A percentile compares a stretch with the other conserved stretches of the same genome.
Evolutionary conservation across 208 protist species (phyloP).

Genomic region (Leishmania tarentolae): DNA sequence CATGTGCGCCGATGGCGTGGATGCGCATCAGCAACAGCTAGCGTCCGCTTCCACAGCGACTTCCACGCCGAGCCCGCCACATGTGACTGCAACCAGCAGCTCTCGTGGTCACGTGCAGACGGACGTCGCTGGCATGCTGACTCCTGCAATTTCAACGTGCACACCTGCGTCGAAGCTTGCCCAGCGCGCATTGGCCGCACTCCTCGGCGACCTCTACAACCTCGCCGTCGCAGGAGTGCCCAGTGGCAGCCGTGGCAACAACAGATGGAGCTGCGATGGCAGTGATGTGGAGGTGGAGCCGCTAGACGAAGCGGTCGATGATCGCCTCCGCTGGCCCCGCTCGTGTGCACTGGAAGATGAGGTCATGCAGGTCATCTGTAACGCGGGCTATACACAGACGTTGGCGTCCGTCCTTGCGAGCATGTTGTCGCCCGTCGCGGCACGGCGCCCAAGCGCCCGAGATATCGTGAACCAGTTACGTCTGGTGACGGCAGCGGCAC

Average conservation of each 20-base stretch:
- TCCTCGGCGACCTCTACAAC: slow-evolving; percentile 28
- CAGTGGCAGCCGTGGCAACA: neutral
- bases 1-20: slow-evolving; percentile 19
- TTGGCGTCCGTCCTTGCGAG: slow-evolving; percentile 20
- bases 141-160: neutral
- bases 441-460: slow-evolving; percentile 27
- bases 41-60: neutral
- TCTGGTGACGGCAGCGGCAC: neutral
- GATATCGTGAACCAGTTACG: slow-evolving; percentile 26
- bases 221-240: neutral
- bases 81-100: neutral
- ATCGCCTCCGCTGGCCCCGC: slow-evolving; percentile 23
- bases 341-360: slow-evolving; percentile 32
- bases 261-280: neutral
- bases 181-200: slow-evolving; percentile 21
- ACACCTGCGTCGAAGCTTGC: slow-evolving; percentile 12
- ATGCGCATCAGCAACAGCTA: neutral
- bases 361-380: neutral
- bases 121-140: neutral
- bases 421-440: slow-evolving; percentile 34
- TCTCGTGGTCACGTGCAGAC: neutral
- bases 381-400: slow-evolving; percentile 20
- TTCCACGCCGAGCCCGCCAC: too few relatives aligned
- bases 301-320: slow-evolving; percentile 8
- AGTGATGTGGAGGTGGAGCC: neutral